Base-by-base conservation (phyloP, 2,329 filamentous ascomycete species). In the Diplodia seriata region DNA sequence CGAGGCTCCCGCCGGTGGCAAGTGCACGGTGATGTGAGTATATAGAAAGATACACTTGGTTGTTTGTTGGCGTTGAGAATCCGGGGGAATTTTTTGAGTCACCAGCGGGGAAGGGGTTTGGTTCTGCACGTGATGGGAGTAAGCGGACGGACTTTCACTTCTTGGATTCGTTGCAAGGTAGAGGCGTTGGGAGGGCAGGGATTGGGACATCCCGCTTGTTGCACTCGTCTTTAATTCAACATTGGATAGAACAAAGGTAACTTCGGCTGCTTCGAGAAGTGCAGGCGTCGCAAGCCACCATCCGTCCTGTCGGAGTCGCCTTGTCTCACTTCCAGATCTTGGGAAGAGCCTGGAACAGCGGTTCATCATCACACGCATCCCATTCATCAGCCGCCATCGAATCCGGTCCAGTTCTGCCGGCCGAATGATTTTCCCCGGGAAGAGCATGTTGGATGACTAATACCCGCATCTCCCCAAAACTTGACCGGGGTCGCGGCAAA, bases 21-120 rank as follows among this genome's bases (percentile, higher is more conserved):
- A 96, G 81, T 98, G 95, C 79, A 74, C 79, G 67, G 79, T 97
- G 73, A 98, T 99, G 95, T 99, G 85, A 74, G 56, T 12, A n/a
- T n/a, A 26, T 7, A 36, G 53, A 59, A 8, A 18, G 20, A 29
- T 3, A 29, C 47, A 23, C 62, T 61, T 61, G 57, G 18, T 31
- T 47, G 54, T 50, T 26, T 65, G 62, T 43, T 55, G 53, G 54
- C 64, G 43, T 67, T 59, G 62, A 63, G 29, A 31, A 23, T 36
- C 38, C n/a, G 36, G 40, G 57, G 36, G 57, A 20, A 23, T 49
- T 50, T n/a, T 33, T n/a, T 23, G 36, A 49, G 40, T 29, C 57
- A 61, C 40, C 31, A 29, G 26, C 20, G 38, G 40, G 40, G 26
- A 9, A 11, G 2, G 20, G n/a, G 49, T 59, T 47, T 14, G 57